Percentiles rank a stretch among this genome's conserved stretches.
Conservation (phyloP, 192 early-diverging fungal species). For the Rhizoclosmatium globosum region DNA sequence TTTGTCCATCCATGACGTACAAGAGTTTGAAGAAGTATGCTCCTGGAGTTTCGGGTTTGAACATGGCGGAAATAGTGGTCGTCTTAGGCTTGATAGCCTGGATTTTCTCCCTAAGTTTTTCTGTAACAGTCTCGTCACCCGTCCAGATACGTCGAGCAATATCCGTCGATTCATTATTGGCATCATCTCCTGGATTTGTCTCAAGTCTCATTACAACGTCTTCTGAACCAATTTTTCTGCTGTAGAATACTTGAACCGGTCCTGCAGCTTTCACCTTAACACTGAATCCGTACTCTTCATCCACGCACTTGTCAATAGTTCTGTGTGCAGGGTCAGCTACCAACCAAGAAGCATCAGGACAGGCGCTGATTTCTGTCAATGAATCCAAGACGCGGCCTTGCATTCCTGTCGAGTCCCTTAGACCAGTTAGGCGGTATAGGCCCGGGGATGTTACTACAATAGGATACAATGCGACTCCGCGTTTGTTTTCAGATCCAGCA, state of each 20-base stretch:
- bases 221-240: background rate
- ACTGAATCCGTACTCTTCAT: conserved; percentile 34
- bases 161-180: background rate
- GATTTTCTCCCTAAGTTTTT: conserved; percentile 19
- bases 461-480: conserved; percentile 19
- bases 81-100: conserved; percentile 13
- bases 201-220: conserved; percentile 16
- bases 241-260: conserved; percentile 3
- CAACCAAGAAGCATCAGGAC: conserved; percentile 30
- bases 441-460: conserved; percentile 31
- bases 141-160: conserved; percentile 5
- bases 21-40: conserved; percentile 40
- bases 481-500: background rate
- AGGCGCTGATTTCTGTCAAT: conserved; percentile 22
- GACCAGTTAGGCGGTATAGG: conserved; percentile 36
- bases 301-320: conserved; percentile 45
- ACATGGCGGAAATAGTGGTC: conserved; percentile 14
- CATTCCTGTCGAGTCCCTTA: conserved; percentile 23
- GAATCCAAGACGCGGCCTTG: conserved; percentile 23
- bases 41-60: conserved; percentile 42
- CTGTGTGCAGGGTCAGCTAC: conserved; percentile 7
- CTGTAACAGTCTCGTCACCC: background rate
- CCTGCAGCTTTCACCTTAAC: conserved; percentile 26
- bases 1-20: conserved; percentile 47
- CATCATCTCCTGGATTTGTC: background rate